These are phyloP conservation scores for Pouteria glomerata DNA, from an alignment of 148 eudicot genomes.

Conservation along the genomic window DNA sequence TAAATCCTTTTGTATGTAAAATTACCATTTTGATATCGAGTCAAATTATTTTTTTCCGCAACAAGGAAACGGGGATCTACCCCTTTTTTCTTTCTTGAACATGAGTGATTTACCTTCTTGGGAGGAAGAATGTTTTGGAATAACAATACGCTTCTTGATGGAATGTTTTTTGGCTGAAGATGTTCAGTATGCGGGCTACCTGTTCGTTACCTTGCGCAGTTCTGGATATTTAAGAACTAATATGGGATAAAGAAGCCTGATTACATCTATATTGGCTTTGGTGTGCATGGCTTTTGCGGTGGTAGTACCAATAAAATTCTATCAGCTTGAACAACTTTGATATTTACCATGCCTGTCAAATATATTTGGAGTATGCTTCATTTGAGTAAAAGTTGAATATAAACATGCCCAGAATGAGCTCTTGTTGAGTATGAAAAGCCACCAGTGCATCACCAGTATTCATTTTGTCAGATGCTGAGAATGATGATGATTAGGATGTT, in stretches of 20 bases:
- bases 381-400: not conserved
- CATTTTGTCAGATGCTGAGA: no score
- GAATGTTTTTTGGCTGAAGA: not conserved
- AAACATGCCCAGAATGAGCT: not conserved
- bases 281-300: not conserved
- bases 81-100: no score
- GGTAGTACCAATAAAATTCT: not conserved
- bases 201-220: not conserved
- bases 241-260: not conserved
- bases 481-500: no score
- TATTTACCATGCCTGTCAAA: not conserved
- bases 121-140: not conserved
- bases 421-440: constrained; percentile 7
- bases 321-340: not conserved
- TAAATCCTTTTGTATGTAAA: not conserved
- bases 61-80: not conserved
- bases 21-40: not conserved
- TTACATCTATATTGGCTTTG: not conserved
- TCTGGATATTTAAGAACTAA: not conserved
- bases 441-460: no score
- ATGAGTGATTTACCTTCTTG: no score
- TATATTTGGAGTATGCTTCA: not conserved
- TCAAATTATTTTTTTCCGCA: not conserved
- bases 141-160: not conserved
- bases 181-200: not conserved